Conservation (phyloP, 495 filamentous ascomycete species). For the Elasticomyces elasticus region DNA sequence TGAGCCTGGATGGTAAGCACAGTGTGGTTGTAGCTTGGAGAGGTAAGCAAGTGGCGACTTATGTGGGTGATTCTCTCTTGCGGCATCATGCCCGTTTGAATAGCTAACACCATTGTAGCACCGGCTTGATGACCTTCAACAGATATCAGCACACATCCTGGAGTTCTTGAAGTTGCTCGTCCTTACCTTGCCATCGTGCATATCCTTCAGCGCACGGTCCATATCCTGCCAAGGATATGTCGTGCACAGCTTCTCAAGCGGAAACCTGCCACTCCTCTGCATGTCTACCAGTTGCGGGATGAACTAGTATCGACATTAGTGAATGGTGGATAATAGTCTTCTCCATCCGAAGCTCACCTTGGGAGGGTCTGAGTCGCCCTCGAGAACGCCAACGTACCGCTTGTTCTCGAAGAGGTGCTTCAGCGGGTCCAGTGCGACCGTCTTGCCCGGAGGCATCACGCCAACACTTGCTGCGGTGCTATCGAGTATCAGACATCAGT, state of each 20-base stretch:
- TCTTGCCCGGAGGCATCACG: slow-evolving; percentile 10
- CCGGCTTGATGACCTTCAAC: slow-evolving; percentile 6
- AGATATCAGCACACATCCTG: neutral
- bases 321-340: neutral
- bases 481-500: neutral
- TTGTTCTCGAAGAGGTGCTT: slow-evolving; percentile 4
- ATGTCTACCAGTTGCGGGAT: slow-evolving; percentile 14
- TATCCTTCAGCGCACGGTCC: slow-evolving; percentile 4
- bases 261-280: slow-evolving; percentile 12
- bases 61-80: too few species aligned
- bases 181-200: slow-evolving; percentile 7
- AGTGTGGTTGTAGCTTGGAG: too few species aligned
- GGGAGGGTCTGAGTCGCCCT: slow-evolving; percentile 7
- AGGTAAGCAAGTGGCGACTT: too few species aligned
- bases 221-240: slow-evolving; percentile 12
- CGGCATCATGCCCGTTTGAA: neutral
- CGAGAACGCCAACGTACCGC: slow-evolving; percentile 2
- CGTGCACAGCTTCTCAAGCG: slow-evolving; percentile 8
- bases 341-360: neutral
- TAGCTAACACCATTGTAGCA: neutral
- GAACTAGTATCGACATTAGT: slow-evolving; percentile 4
- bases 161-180: neutral
- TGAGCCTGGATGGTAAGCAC: too few species aligned
- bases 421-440: slow-evolving; percentile 5
- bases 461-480: slow-evolving; percentile 4